A percentile compares a stretch with the other conserved stretches of the same genome.
phyloP scores from a whole-genome alignment of 257 asterid genomes.

The Osmanthus fragrans region DNA sequence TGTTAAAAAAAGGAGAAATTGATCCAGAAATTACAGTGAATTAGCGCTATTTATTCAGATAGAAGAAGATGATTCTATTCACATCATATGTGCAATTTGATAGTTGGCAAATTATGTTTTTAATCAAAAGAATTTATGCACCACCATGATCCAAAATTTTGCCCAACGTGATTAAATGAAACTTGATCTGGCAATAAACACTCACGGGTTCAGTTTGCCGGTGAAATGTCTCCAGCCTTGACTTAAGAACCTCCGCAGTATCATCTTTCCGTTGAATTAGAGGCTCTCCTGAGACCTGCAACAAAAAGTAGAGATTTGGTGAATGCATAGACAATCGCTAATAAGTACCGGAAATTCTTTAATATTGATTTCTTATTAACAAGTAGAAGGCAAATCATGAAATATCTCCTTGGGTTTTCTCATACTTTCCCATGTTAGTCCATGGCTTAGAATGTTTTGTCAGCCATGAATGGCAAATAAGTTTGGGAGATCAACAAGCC shows the following conservation, averaged over 20 bases:
- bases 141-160: not conserved
- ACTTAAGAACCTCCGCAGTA: not conserved
- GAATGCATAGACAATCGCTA: not conserved
- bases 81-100: not conserved
- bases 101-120: not conserved
- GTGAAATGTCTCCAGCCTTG: conserved; percentile 1
- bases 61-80: not conserved
- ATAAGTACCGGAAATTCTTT: not conserved
- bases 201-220: not conserved
- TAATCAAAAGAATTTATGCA: not conserved
- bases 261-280: not conserved
- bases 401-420: not conserved
- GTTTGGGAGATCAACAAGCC: not conserved
- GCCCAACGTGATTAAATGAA: not conserved
- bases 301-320: not conserved
- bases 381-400: not conserved
- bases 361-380: not conserved
- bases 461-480: not conserved
- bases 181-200: not conserved
- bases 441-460: not conserved
- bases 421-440: not conserved
- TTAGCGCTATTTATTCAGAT: not conserved
- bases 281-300: not conserved
- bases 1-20: not conserved
- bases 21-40: not conserved